These are phyloP conservation scores for Fusarium sp. DNA, from an alignment of 2,329 filamentous ascomycete genomes.

Conservation along the genomic window DNA sequence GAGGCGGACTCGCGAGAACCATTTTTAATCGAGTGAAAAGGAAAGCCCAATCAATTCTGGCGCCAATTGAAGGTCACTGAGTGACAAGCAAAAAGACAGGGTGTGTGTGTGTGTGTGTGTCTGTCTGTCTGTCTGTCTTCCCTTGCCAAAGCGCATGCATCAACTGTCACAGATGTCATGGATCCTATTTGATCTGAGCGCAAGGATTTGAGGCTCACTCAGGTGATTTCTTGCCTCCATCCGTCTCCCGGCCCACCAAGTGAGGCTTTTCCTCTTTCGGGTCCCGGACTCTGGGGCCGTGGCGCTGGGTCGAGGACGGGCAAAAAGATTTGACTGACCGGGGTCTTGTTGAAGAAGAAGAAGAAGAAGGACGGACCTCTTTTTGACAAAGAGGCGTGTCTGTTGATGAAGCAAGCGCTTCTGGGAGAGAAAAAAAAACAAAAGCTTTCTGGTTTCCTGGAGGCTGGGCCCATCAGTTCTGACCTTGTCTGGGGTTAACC, in stretches of 20 bases:
- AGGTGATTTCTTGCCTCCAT: slow-evolving; percentile 11
- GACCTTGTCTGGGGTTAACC: background rate
- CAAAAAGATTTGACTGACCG: slow-evolving; percentile 16
- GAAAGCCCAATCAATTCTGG: background rate
- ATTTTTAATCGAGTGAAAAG: background rate
- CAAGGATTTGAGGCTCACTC: slow-evolving; percentile 25
- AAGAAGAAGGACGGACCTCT: slow-evolving; percentile 14
- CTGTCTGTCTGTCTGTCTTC: too few relatives aligned
- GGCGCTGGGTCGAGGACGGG: slow-evolving; percentile 13
- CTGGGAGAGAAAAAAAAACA: background rate
- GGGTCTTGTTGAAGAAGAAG: slow-evolving; percentile 13
- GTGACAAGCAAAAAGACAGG: background rate
- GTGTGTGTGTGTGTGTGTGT: background rate
- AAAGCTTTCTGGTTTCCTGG: background rate
- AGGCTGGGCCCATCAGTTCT: background rate
- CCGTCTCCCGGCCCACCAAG: slow-evolving; percentile 12
- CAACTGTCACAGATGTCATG: background rate
- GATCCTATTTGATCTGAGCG: background rate
- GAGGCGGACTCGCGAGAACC: background rate
- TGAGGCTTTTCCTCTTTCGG: slow-evolving; percentile 14
- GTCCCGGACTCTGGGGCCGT: slow-evolving; percentile 12
- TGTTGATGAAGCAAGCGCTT: background rate
- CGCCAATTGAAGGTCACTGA: background rate
- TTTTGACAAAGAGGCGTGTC: background rate
- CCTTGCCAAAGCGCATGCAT: background rate